These are phyloP conservation scores for Bryum argenteum DNA, from an alignment of 225 moss, liverwort and hornwort genomes.

Conservation along the genomic window DNA sequence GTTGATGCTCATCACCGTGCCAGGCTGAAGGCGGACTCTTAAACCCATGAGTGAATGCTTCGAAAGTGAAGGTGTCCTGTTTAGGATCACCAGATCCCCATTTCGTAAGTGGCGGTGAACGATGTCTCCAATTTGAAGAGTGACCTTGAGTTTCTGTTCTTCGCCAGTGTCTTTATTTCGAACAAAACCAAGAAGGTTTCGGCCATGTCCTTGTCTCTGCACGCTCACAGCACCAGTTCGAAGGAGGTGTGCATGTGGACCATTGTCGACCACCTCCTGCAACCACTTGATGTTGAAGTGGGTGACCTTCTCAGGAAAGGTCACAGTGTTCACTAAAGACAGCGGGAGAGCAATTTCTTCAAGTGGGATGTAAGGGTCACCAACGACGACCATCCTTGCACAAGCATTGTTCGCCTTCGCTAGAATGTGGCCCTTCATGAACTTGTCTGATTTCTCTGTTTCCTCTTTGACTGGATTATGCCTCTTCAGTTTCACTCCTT, in stretches of 20 bases:
- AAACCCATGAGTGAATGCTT: constrained; percentile 74
- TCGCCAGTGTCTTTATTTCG: too few relatives aligned
- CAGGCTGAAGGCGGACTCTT: constrained; percentile 59
- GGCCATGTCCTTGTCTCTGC: constrained; percentile 44
- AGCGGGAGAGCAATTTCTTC: constrained; percentile 74
- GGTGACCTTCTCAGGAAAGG: constrained; percentile 74
- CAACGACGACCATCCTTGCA: constrained; percentile 78
- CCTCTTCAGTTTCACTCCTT: constrained; percentile 54
- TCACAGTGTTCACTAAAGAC: constrained; percentile 64
- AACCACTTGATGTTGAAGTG: constrained; percentile 53
- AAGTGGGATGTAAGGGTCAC: constrained; percentile 76
- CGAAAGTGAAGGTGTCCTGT: constrained; percentile 66
- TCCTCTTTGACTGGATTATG: constrained; percentile 27
- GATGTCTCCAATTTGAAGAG: constrained; percentile 35
- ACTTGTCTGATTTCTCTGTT: constrained; percentile 62
- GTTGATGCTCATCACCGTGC: constrained; percentile 66
- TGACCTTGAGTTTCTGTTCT: too few relatives aligned
- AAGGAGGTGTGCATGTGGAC: constrained; percentile 39
- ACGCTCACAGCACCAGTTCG: constrained; percentile 49
- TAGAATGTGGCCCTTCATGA: constrained; percentile 71
- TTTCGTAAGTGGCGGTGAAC: constrained; percentile 69
- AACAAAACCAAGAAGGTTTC: too few relatives aligned
- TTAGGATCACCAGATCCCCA: constrained; percentile 74
- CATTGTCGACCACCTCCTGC: constrained; percentile 62
- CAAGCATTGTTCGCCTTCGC: constrained; percentile 74